Evolutionary conservation across 1,139 yeast species (phyloP), one percentile per base, ranked within the genome.

Genomic region (Saccharomycopsis hybrid): DNA sequence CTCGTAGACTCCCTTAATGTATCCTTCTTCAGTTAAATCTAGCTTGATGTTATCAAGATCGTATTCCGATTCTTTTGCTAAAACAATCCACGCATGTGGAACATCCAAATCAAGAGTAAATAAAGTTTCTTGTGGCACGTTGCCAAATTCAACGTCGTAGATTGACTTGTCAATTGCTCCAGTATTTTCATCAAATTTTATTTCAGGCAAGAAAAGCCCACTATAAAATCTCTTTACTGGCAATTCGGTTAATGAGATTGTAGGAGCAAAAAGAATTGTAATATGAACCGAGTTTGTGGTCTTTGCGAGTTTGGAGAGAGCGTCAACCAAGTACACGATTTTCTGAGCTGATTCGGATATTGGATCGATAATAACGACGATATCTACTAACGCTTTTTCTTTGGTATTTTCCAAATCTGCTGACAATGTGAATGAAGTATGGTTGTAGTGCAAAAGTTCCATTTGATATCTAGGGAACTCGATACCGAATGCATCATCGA

Each of bases 321-420:
- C 60, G n/a, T 71, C 70, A 3, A 80, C 64, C 24, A 83, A 62
- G 0, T 82, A 67, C 0, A 84, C 58, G 27, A 80, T 60, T 49
- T 77, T 78, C 59, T 87, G 97, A 0, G 95, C 76, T 28, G 69
- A 60, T 56, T 84, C 88, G 52, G 77, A 76, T 3, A 81, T 63
- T 1, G 97, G 97, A 62, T 92, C 90, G 41, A 86, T 58, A 2
- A 85, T 67, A 1, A 85, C 69, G 4, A 78, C 65, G 2, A 90
- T 60, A 53, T 82, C 82, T 24, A 80, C 63, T 18, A 67, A 30
- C 5, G 53, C 37, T 3, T 8, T n/a, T 43, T 49, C 41, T 24
- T 36, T 39, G n/a, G 40, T 35, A 18, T 27, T 28, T 2, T 28
- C 49, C 4, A 47, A 47, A 32, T 44, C 46, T 8, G 24, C 39